Conservation (phyloP, 139 green algal genomes). For the Choricystis sp. region DNA sequence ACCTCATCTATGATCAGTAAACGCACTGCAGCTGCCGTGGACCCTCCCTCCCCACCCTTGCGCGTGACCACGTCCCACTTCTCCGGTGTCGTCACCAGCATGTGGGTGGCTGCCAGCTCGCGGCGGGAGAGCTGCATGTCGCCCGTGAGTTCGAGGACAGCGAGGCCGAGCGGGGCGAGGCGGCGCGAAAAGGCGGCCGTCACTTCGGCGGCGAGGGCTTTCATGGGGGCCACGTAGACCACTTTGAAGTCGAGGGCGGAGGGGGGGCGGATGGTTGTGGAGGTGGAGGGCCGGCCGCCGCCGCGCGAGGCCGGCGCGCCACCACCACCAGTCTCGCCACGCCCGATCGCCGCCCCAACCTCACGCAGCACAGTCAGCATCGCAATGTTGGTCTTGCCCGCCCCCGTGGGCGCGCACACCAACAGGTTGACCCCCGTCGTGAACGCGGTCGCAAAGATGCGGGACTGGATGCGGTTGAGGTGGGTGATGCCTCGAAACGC, state of each 20-base stretch:
- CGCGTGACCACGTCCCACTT: conserved; percentile 99
- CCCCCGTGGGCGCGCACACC: conserved; percentile 73
- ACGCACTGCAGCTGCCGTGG: conserved; percentile 50
- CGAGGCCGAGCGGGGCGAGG: conserved; percentile 57
- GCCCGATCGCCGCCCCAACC: conserved; percentile 48
- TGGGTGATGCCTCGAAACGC: conserved; percentile 83
- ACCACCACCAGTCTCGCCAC: no score
- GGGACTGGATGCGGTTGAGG: conserved; percentile 87
- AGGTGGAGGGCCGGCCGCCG: no score
- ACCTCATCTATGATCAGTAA: conserved; percentile 83
- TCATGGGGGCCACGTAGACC: conserved; percentile 98
- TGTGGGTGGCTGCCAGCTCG: conserved; percentile 89
- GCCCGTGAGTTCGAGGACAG: conserved; percentile 79
- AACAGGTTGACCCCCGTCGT: conserved; percentile 80
- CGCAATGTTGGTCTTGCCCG: conserved; percentile 99
- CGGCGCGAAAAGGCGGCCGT: conserved; percentile 65
- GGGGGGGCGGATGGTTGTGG: no score
- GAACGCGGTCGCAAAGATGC: conserved; percentile 70
- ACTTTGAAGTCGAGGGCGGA: conserved; percentile 50
- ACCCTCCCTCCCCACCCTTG: conserved; percentile 73
- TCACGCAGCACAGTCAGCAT: conserved; percentile 91
- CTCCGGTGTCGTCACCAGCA: conserved; percentile 98
- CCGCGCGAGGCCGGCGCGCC: no score
- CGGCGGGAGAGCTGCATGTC: conserved; percentile 92
- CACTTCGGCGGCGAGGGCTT: conserved; percentile 85